Evolutionary conservation across 1,284 basidiomycete genomes (phyloP), one percentile per base, ranked within the genome.

Genomic region (Austroboletus novae-zelandiae): DNA sequence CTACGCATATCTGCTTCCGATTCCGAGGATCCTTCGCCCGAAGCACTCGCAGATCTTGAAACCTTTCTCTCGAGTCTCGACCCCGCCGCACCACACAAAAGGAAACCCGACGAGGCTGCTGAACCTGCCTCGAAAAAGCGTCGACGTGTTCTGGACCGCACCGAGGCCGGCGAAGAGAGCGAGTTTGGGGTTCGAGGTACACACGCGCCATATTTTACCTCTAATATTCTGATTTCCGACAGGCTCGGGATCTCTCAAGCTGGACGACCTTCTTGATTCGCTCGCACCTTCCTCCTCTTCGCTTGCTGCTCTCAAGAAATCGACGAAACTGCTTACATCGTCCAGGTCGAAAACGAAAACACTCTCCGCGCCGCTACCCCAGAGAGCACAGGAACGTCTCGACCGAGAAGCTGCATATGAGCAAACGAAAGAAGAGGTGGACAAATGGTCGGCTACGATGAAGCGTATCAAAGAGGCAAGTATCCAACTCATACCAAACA

Each of bases 321-420:
- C 89, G 0, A 80, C 83, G 2, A 89, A 82, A 65, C 67, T 77
- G 31, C 74, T 85, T 48, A 74, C 78, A 7, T 68, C 66, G 0
- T 62, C 64, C 6, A 62, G 52, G 31, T 42, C 27, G 5, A 67
- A 66, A 56, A 69, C 59, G 55, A 83, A 84, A 50, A 81, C 88
- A 0, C 75, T 98, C 3, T 72, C 91, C 4, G 94, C 93, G 0
- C 97, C 97, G 0, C 75, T 98, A 1, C 93, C 94, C 3, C 83
- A 86, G 25, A 80, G 93, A 31, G 82, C 86, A 0, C 92, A 98
- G 67, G 94, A 98, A 56, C 85, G 90, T 41, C 72, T 98, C 1
- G 94, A 98, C 61, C 85, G 96, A 40, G 85, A 94, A 65, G 96
- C 94, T 4, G 97, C 96, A 0, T 98, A 98, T 68, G 91, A 94